Base-by-base conservation (phyloP, 75 land plant species). In the Cryptomeria japonica region DNA sequence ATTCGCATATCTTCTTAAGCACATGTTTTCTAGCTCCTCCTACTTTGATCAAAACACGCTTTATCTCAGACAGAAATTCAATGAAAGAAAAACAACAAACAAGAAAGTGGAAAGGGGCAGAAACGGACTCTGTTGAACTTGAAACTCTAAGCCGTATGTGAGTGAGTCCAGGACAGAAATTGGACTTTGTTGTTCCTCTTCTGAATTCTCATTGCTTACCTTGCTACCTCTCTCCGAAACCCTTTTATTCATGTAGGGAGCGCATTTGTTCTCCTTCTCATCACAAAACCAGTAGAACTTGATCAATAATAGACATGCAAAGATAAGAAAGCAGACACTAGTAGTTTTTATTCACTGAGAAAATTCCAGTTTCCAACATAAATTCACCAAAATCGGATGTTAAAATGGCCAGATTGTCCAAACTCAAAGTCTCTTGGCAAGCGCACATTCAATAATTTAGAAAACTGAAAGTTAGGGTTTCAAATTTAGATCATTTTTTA, bases 111-210 rank as follows among this genome's bases (percentile, higher is more conserved):
- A 14, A 64, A 64, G 19, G 44, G 4, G 25, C 22, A 44, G 49
- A 80, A 73, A 80, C 83, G 44, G 16, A 80, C 83, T 80, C 83
- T 42, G 83, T 13, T n/a, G n/a, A n/a, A n/a, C n/a, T 82, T 82
- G 51, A 80, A 41, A 80, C 0, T n/a, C 6, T 0, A n/a, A 49
- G 44, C 12, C 44, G 84, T 51, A 49, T 0, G n/a, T n/a, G n/a
- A n/a, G n/a, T n/a, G 84, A 46, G 51, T 44, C 84, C 32, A 82
- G 46, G n/a, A 82, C 51, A 82, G 84, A 82, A 82, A 82, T 28
- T 1, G 84, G 84, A 28, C 84, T 82, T 9, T 44, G 84, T 22
- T 82, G 84, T 82, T 82, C 84, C 28, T 12, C 25, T 4, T 8
- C 41, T 44, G 42, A 49, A 78, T 36, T 76, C 39, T 76, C 36